Evolutionary conservation across 495 filamentous ascomycete species (phyloP).

Genomic region (Sabuloglossum arenarium): DNA sequence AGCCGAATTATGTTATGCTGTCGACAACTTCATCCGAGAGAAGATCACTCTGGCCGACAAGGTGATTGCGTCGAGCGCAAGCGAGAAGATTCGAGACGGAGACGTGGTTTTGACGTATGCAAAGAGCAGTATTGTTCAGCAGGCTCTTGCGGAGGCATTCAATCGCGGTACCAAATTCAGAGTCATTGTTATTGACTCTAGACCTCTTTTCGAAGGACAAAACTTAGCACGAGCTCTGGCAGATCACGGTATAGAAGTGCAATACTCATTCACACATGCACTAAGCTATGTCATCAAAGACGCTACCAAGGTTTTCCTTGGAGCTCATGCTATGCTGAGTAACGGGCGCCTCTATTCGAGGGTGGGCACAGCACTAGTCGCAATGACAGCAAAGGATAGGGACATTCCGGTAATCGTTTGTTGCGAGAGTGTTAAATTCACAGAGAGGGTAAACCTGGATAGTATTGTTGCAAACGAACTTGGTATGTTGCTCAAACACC

Average conservation of each 20-base stretch:
- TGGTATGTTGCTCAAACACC: slow-evolving; percentile 20
- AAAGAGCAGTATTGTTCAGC: slow-evolving; percentile 68
- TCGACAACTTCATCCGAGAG: slow-evolving; percentile 80
- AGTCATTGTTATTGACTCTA: slow-evolving; percentile 68
- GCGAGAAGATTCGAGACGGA: slow-evolving; percentile 50
- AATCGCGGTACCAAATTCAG: slow-evolving; percentile 49
- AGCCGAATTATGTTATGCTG: slow-evolving; percentile 47
- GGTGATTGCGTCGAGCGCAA: slow-evolving; percentile 57
- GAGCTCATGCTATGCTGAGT: slow-evolving; percentile 76
- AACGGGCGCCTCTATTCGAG: slow-evolving; percentile 77
- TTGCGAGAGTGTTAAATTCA: slow-evolving; percentile 92
- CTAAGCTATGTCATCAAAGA: slow-evolving; percentile 49
- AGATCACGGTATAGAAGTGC: slow-evolving; percentile 46
- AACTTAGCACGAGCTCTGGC: slow-evolving; percentile 47
- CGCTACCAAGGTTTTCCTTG: slow-evolving; percentile 64
- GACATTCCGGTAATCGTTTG: slow-evolving; percentile 71
- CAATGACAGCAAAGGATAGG: slow-evolving; percentile 59
- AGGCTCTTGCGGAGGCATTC: slow-evolving; percentile 52
- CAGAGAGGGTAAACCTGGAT: slow-evolving; percentile 73
- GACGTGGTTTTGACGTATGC: slow-evolving; percentile 79
- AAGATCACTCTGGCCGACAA: slow-evolving; percentile 71
- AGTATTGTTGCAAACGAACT: slow-evolving; percentile 89
- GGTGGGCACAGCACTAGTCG: slow-evolving; percentile 69
- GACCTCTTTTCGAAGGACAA: slow-evolving; percentile 63
- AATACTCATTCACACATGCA: slow-evolving; percentile 61